These are phyloP conservation scores for Colletotrichum trifolii DNA, from an alignment of 2,329 filamentous ascomycete species.

Conservation along the genomic window DNA sequence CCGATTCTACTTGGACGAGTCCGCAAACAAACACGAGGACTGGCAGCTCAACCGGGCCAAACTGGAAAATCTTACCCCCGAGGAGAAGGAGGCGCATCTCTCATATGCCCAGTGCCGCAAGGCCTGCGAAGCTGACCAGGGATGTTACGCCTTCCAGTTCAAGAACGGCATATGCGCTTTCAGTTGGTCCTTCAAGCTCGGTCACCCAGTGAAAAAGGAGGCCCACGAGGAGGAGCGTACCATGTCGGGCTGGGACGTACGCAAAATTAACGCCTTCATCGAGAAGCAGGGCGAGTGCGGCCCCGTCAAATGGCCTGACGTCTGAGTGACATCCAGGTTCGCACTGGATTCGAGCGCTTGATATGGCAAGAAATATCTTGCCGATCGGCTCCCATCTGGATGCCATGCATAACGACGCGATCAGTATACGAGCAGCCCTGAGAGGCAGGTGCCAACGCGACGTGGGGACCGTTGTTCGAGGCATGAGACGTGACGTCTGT, in stretches of 20 bases:
- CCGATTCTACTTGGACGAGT: constrained; percentile 52
- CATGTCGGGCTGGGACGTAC: constrained; percentile 55
- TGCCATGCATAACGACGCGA: neutral
- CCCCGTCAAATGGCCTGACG: constrained; percentile 45
- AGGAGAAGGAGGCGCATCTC: constrained; percentile 54
- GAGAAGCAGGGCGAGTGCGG: constrained; percentile 49
- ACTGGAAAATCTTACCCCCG: constrained; percentile 45
- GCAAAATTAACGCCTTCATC: constrained; percentile 55
- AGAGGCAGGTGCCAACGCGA: constrained; percentile 2
- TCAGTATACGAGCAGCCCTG: neutral
- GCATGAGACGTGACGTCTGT: constrained; percentile 29
- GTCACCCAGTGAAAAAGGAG: constrained; percentile 48
- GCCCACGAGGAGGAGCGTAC: constrained; percentile 44
- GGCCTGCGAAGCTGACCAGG: constrained; percentile 52
- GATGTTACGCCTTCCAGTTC: constrained; percentile 57
- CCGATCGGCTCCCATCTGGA: no score
- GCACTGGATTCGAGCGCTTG: no score
- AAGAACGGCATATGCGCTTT: constrained; percentile 52
- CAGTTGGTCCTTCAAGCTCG: constrained; percentile 50
- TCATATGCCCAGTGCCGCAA: constrained; percentile 55
- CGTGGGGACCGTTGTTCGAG: constrained; percentile 18
- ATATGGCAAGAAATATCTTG: no score
- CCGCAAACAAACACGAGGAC: constrained; percentile 44
- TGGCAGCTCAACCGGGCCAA: constrained; percentile 47
- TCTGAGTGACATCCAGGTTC: constrained; percentile 14